These are phyloP conservation scores for Penicillium hordei DNA, from an alignment of 2,329 filamentous ascomycete species.

Conservation along the genomic window DNA sequence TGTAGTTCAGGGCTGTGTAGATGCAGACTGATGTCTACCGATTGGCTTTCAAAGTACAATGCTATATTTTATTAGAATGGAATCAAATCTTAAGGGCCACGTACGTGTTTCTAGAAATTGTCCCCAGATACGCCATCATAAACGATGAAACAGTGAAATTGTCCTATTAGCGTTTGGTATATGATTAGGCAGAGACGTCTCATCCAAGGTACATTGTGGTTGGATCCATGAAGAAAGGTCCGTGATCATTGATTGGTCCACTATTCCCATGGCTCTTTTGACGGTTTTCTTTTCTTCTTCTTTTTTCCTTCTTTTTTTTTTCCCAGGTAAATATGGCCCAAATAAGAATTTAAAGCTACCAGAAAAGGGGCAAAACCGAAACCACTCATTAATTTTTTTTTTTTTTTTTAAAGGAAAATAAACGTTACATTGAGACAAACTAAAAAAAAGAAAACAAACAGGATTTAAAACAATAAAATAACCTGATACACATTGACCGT, in stretches of 20 bases:
- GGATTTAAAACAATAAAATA: constrained; percentile 12
- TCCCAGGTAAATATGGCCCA: constrained; percentile 1
- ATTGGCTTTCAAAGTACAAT: neutral
- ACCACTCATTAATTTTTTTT: neutral
- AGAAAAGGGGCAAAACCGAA: constrained; percentile 4
- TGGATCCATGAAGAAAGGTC: neutral
- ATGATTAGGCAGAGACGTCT: neutral
- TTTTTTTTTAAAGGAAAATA: neutral
- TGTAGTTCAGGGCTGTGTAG: constrained; percentile 15
- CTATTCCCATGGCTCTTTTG: neutral
- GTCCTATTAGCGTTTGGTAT: constrained; percentile 1
- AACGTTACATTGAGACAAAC: neutral
- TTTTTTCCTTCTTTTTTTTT: neutral
- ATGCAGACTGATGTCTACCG: constrained; percentile 7
- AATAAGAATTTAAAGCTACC: constrained; percentile 21
- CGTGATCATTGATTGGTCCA: constrained; percentile 1
- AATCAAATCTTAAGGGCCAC: neutral
- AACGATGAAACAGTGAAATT: constrained; percentile 17
- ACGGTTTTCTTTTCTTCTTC: neutral
- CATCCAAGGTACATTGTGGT: constrained; percentile 18
- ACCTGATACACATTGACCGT: constrained; percentile 20
- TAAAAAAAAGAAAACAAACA: neutral
- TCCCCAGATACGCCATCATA: neutral
- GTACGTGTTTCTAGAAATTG: neutral
- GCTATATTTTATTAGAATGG: neutral